Evolutionary conservation across 2,329 filamentous ascomycete species (phyloP).

Genomic region (Penicillium decumbens): DNA sequence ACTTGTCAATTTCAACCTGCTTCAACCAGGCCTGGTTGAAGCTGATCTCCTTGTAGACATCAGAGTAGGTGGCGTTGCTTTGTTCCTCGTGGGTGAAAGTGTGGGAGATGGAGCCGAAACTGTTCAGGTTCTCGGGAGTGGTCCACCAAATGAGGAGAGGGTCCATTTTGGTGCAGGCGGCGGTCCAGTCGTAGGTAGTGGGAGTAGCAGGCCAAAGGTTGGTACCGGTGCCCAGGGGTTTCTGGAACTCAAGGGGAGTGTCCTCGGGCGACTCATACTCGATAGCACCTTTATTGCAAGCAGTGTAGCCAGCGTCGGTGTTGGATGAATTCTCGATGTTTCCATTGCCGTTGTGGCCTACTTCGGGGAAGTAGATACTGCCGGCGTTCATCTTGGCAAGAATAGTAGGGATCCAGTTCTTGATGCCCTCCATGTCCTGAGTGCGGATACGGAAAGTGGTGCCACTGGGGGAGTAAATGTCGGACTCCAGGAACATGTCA

Average conservation of each 20-base stretch:
- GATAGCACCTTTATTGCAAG: constrained; percentile 39
- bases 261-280: constrained; percentile 46
- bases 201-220: constrained; percentile 48
- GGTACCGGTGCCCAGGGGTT: constrained; percentile 49
- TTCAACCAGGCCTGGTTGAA: constrained; percentile 59
- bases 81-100: constrained; percentile 58
- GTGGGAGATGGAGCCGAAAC: constrained; percentile 58
- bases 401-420: constrained; percentile 40
- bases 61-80: constrained; percentile 57
- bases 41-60: constrained; percentile 54
- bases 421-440: constrained; percentile 47
- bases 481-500: constrained; percentile 56
- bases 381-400: constrained; percentile 48
- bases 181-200: constrained; percentile 47
- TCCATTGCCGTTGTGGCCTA: constrained; percentile 55
- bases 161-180: constrained; percentile 49
- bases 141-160: constrained; percentile 53
- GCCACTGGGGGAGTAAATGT: constrained; percentile 48
- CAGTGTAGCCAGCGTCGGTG: constrained; percentile 15
- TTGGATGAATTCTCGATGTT: constrained; percentile 42
- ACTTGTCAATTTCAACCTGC: constrained; percentile 48
- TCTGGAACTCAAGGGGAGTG: constrained; percentile 48
- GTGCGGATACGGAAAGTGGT: constrained; percentile 49
- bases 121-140: constrained; percentile 47
- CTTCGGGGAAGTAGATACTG: constrained; percentile 51